Evolutionary conservation across 2,329 filamentous ascomycete genomes (phyloP).

Genomic region (Endothia cerciana): DNA sequence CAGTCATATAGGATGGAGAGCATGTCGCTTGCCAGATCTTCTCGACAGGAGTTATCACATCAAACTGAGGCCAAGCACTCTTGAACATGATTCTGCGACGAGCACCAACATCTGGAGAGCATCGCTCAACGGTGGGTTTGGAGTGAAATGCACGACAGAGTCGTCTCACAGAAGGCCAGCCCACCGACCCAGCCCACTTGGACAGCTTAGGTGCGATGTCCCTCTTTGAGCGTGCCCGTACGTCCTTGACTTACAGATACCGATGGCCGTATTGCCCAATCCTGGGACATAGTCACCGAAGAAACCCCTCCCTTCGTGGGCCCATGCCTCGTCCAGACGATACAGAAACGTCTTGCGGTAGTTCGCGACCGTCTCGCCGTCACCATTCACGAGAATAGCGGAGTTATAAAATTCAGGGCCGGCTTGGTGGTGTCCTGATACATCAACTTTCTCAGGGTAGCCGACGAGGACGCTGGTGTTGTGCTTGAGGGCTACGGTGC

Average conservation of each 20-base stretch:
- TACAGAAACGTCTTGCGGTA: constrained; percentile 65
- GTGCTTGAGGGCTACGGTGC: constrained; percentile 66
- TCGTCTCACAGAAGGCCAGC: no score
- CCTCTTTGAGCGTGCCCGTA: background rate
- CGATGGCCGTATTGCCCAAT: constrained; percentile 57
- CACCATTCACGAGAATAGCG: constrained; percentile 55
- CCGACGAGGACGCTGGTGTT: constrained; percentile 71
- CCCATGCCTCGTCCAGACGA: constrained; percentile 64
- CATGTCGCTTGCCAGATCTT: no score
- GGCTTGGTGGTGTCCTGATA: constrained; percentile 52
- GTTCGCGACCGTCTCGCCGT: constrained; percentile 63
- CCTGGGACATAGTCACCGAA: constrained; percentile 41
- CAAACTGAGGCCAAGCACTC: no score
- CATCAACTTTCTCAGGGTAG: constrained; percentile 72
- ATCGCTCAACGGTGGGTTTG: no score
- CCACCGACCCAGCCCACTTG: no score
- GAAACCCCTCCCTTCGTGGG: constrained; percentile 48
- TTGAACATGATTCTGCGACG: no score
- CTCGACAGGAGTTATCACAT: no score
- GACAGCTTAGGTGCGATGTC: no score
- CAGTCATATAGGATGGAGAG: background rate
- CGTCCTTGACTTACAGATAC: constrained; percentile 55
- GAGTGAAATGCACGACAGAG: no score
- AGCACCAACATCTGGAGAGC: no score
- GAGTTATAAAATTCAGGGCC: constrained; percentile 59